A percentile compares a stretch with the other conserved stretches of the same genome.
phyloP scores from a whole-genome alignment of 2,329 filamentous ascomycete genomes.

The Lecanosticta acicola region DNA sequence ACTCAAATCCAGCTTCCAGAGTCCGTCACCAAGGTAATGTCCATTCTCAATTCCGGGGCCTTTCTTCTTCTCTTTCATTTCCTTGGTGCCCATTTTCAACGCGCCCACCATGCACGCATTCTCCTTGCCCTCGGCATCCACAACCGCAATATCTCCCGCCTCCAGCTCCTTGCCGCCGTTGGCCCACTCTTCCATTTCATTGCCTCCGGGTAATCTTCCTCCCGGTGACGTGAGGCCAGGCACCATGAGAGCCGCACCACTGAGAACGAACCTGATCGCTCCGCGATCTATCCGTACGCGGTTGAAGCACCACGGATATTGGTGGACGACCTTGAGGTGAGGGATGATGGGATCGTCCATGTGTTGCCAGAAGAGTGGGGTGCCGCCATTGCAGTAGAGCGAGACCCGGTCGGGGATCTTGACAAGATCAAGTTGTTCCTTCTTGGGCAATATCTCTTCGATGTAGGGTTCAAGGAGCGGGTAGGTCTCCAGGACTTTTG shows the following conservation, averaged over 20 bases:
- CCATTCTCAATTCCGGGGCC: slow-evolving; percentile 89
- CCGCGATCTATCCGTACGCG: slow-evolving; percentile 87
- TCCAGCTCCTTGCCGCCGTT: slow-evolving; percentile 62
- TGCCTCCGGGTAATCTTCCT: slow-evolving; percentile 63
- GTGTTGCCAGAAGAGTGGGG: slow-evolving; percentile 88
- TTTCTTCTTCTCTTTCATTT: slow-evolving; percentile 92
- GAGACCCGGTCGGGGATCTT: slow-evolving; percentile 90
- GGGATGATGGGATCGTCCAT: slow-evolving; percentile 72
- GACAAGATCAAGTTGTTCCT: slow-evolving; percentile 79
- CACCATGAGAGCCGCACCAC: slow-evolving; percentile 91
- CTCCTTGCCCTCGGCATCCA: slow-evolving; percentile 89
- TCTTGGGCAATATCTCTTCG: slow-evolving; percentile 93
- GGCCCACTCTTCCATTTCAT: slow-evolving; percentile 38
- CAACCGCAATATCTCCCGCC: slow-evolving; percentile 77
- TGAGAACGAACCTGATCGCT: slow-evolving; percentile 92
- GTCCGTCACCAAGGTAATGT: slow-evolving; percentile 87
- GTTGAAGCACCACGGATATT: slow-evolving; percentile 78
- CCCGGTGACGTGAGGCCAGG: slow-evolving; percentile 82
- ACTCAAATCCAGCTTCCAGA: slow-evolving; percentile 69
- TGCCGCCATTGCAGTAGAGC: slow-evolving; percentile 74
- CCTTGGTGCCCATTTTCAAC: slow-evolving; percentile 76
- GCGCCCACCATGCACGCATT: slow-evolving; percentile 84
- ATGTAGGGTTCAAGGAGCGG: slow-evolving; percentile 81
- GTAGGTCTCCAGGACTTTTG: slow-evolving; percentile 76
- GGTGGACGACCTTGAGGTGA: slow-evolving; percentile 82